Evolutionary conservation across 352 stramenopile species (phyloP).

Genomic region (Phytophthora rubi): DNA sequence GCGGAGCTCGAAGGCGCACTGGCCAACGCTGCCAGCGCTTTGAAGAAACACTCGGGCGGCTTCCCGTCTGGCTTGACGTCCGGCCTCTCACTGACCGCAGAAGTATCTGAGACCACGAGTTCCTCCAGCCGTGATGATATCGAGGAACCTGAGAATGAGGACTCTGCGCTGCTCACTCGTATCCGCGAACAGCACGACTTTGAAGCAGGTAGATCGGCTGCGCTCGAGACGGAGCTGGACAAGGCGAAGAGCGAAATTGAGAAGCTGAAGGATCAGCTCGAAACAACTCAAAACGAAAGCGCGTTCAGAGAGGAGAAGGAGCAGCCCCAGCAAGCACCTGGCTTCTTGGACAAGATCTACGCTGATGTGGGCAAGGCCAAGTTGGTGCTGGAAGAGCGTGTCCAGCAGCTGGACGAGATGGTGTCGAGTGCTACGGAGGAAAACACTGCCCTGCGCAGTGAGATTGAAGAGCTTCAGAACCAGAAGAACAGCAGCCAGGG

Average conservation of each 20-base stretch:
- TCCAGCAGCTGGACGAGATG: slow-evolving; percentile 61
- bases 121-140: slow-evolving; percentile 57
- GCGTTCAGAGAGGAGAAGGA: slow-evolving; percentile 19
- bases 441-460: slow-evolving; percentile 49
- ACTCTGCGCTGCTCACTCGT: slow-evolving; percentile 33
- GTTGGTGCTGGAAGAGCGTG: slow-evolving; percentile 69
- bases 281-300: slow-evolving; percentile 28
- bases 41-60: slow-evolving; percentile 46
- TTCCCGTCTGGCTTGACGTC: slow-evolving; percentile 34
- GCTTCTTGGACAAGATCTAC: slow-evolving; percentile 85
- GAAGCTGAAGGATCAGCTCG: slow-evolving; percentile 37
- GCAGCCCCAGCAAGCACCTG: slow-evolving; percentile 25
- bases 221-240: slow-evolving; percentile 50
- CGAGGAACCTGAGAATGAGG: slow-evolving; percentile 49
- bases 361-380: slow-evolving; percentile 84
- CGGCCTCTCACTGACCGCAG: slow-evolving; percentile 38
- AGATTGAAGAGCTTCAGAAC: slow-evolving; percentile 41
- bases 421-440: slow-evolving; percentile 55
- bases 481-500: slow-evolving; percentile 14
- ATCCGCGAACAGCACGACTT: slow-evolving; percentile 48
- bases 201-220: slow-evolving; percentile 36
- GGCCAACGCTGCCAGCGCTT: slow-evolving; percentile 36
- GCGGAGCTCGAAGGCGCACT: slow-evolving; percentile 52
- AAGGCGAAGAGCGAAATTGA: slow-evolving; percentile 46
- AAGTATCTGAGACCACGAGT: slow-evolving; percentile 56